Base-by-base conservation (phyloP, 768 basidiomycete species). In the Mycena olivaceomarginata region DNA sequence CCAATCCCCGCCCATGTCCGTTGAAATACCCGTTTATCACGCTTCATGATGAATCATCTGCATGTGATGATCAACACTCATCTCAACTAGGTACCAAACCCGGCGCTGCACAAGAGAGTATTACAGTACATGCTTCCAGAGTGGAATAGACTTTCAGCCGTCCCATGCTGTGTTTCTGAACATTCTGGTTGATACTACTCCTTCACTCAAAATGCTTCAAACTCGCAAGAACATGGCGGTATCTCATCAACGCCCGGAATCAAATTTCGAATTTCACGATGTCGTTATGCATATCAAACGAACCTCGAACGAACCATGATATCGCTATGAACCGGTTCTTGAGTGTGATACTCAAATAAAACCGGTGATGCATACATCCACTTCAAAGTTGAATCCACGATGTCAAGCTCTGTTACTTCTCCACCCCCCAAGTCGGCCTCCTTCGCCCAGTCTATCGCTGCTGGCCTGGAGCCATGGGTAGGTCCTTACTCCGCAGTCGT, bases 401-500 rank as follows among this genome's bases (percentile, higher is more conserved):
- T 72, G 70, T 70, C 69, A 5, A 37, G 31, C 20, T 56, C 59
- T 22, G 51, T 37, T 66, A 40, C 46, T 43, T 22, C 69, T 4
- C 45, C 69, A 15, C 0, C 75, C 18, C 13, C 20, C 69, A 77
- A 75, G 25, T 20, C 70, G 11, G 22, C 41, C 16, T 75, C 79
- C 20, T 57, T 65, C 37, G 59, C 72, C 41, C 46, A 75, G 37
- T 62, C 77, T 46, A 15, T 79, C 78, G 72, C 80, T 71, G 65
- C 83, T 72, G 59, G 80, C 80, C 39, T 83, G 81, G 18, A 80
- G 62, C 67, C 75, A 77, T 77, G 77, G 77, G 77, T 77, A 43
- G 43, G 40, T 62, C 39, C 37, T 13, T 20, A n/a, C 2, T 46
- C 56, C 20, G 15, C 37, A 31, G 13, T 16, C 57, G 39, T 48